Percentiles rank a stretch among this genome's conserved stretches.
Evolutionary conservation across 129 eudicot genomes (phyloP).

Genomic region (Chrysanthemum seticuspe): DNA sequence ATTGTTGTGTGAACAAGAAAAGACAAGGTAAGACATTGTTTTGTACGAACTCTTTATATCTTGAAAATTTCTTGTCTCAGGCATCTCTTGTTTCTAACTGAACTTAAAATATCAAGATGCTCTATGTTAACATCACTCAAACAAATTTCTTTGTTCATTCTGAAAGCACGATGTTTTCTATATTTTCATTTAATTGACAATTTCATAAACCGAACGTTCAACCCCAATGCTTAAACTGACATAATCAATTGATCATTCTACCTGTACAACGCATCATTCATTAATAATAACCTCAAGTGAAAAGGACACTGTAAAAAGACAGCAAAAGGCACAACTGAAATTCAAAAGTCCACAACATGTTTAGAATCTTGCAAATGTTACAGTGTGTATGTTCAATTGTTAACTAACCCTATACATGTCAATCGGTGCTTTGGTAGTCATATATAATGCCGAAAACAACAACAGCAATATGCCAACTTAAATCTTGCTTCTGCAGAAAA

Average conservation of each 20-base stretch:
- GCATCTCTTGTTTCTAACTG: constrained; percentile 10
- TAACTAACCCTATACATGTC: neutral
- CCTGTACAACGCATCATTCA: neutral
- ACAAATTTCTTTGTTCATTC: too few relatives aligned
- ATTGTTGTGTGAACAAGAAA: constrained; percentile 18
- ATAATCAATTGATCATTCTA: neutral
- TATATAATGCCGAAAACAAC: constrained; percentile 14
- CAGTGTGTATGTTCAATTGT: constrained; percentile 11
- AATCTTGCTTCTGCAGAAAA: neutral
- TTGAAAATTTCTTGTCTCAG: constrained; percentile 6
- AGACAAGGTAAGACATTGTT: constrained; percentile 24
- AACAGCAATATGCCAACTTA: neutral
- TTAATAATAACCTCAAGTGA: neutral
- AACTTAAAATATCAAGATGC: too few relatives aligned
- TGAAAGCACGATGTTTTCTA: too few relatives aligned
- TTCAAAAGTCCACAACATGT: constrained; percentile 10
- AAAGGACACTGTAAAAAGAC: constrained; percentile 4
- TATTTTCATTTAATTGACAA: neutral
- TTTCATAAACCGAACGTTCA: neutral
- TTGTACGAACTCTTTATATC: constrained; percentile 17
- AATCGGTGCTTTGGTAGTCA: neutral
- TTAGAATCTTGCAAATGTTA: constrained; percentile 23
- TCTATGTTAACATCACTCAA: neutral
- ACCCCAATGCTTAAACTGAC: neutral
- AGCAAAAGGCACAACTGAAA: constrained; percentile 4